Evolutionary conservation across 73 alveolate species (phyloP).

Genomic region (Urostyla sp.): DNA sequence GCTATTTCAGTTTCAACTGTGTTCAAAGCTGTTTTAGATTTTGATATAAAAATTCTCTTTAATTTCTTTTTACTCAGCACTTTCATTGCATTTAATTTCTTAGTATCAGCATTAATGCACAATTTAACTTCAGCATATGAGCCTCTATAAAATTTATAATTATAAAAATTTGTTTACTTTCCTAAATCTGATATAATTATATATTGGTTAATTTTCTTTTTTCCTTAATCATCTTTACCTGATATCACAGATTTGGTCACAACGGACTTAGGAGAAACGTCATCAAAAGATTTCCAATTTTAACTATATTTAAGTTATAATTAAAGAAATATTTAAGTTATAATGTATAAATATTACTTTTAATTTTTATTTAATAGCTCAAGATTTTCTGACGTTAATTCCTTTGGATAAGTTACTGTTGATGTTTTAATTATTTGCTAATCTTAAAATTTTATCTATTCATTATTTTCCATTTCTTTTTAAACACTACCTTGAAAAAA

Average conservation of each 20-base stretch:
- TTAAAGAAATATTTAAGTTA: too few species aligned
- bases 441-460: too few species aligned
- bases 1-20: conserved; percentile 55
- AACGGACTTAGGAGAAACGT: conserved; percentile 25
- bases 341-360: background rate
- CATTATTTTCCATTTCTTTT: too few species aligned
- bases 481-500: too few species aligned
- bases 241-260: conserved; percentile 39
- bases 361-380: background rate
- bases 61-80: conserved; percentile 55
- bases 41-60: conserved; percentile 49
- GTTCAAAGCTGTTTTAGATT: conserved; percentile 31
- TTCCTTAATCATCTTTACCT: conserved; percentile 35
- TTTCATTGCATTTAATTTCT: conserved; percentile 54
- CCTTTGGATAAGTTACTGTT: background rate
- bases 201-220: conserved; percentile 45
- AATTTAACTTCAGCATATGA: conserved; percentile 55
- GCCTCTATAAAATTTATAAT: conserved; percentile 5
- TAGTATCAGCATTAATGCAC: conserved; percentile 42
- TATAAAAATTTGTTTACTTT: background rate
- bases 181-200: conserved; percentile 38
- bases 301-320: background rate
- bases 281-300: conserved; percentile 7
- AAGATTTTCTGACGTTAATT: conserved; percentile 20
- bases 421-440: too few species aligned